A percentile compares a stretch with the other conserved stretches of the same genome.
These are phyloP conservation scores for Zoysia japonica DNA, from an alignment of 176 grass and related monocot species.

Conservation along the genomic window DNA sequence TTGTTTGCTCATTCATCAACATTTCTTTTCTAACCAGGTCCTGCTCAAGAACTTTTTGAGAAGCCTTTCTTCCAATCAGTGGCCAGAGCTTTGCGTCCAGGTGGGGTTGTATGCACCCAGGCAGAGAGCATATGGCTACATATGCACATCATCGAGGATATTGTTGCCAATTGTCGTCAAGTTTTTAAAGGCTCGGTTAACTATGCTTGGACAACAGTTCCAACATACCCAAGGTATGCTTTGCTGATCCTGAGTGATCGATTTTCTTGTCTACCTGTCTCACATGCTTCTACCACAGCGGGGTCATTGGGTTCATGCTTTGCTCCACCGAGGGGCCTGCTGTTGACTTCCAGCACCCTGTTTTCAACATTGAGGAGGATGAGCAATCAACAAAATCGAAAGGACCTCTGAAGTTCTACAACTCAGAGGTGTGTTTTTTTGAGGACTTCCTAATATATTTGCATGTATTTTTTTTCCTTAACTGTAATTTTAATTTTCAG, in stretches of 20 bases:
- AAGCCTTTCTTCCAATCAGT: slow-evolving; percentile 93
- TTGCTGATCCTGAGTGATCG: not conserved
- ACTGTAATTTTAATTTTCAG: slow-evolving; percentile 36
- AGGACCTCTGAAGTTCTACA: slow-evolving; percentile 92
- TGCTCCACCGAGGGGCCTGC: slow-evolving; percentile 79
- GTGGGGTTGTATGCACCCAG: slow-evolving; percentile 93
- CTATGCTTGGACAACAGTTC: slow-evolving; percentile 99
- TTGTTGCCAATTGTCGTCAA: slow-evolving; percentile 68
- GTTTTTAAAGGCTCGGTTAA: slow-evolving; percentile 89
- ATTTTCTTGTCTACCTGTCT: not conserved
- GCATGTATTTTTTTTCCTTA: slow-evolving; percentile 16
- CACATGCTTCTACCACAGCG: slow-evolving; percentile 49
- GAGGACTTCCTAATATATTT: not conserved
- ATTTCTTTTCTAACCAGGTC: slow-evolving; percentile 45
- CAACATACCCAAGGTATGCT: slow-evolving; percentile 88
- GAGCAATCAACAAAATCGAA: slow-evolving; percentile 67
- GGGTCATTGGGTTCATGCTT: slow-evolving; percentile 98
- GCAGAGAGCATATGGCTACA: slow-evolving; percentile 99
- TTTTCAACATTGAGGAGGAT: slow-evolving; percentile 70
- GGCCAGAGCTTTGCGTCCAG: slow-evolving; percentile 70
- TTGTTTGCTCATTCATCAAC: slow-evolving; percentile 27
- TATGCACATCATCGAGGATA: slow-evolving; percentile 97
- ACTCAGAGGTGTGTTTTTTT: slow-evolving; percentile 61
- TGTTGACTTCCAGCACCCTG: slow-evolving; percentile 81
- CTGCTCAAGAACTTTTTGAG: slow-evolving; percentile 96